Evolutionary conservation across 805 yeast genomes (phyloP).

Genomic region (Ogataea naganishii): DNA sequence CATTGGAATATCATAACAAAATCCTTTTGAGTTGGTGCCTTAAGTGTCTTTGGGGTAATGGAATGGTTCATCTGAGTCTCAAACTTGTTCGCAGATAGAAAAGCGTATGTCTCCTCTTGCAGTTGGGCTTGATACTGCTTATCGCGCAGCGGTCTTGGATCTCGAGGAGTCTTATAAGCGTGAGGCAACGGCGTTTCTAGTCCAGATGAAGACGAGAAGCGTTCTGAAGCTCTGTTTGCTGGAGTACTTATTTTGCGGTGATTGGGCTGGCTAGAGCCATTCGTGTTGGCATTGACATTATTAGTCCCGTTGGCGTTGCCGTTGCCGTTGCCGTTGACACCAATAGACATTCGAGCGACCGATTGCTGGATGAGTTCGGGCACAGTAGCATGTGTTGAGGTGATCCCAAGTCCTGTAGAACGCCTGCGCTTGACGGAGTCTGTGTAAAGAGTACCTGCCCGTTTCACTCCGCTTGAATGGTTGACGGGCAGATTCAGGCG

Average conservation of each 20-base stretch:
- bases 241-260: slow-evolving; percentile 4
- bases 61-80: slow-evolving; percentile 70
- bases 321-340: slow-evolving; percentile 1
- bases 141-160: slow-evolving; percentile 76
- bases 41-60: slow-evolving; percentile 53
- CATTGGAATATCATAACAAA: slow-evolving; percentile 73
- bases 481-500: neutral
- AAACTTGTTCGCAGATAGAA: slow-evolving; percentile 52
- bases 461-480: slow-evolving; percentile 14
- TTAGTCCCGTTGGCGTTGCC: slow-evolving; percentile 3
- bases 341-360: slow-evolving; percentile 12
- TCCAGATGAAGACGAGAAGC: neutral
- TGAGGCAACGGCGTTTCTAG: slow-evolving; percentile 2
- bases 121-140: slow-evolving; percentile 54
- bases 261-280: slow-evolving; percentile 2
- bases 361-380: slow-evolving; percentile 21
- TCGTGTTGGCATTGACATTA: slow-evolving; percentile 10
- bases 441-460: slow-evolving; percentile 10
- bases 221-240: neutral
- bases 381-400: slow-evolving; percentile 9
- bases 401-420: slow-evolving; percentile 11
- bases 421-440: neutral
- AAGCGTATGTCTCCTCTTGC: slow-evolving; percentile 62
- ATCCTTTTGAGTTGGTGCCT: slow-evolving; percentile 81
- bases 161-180: no score